A percentile compares a stretch with the other conserved stretches of the same genome.
Evolutionary conservation across 1,139 yeast species (phyloP).

Genomic region (Blastobotrys raffinosifermentans): DNA sequence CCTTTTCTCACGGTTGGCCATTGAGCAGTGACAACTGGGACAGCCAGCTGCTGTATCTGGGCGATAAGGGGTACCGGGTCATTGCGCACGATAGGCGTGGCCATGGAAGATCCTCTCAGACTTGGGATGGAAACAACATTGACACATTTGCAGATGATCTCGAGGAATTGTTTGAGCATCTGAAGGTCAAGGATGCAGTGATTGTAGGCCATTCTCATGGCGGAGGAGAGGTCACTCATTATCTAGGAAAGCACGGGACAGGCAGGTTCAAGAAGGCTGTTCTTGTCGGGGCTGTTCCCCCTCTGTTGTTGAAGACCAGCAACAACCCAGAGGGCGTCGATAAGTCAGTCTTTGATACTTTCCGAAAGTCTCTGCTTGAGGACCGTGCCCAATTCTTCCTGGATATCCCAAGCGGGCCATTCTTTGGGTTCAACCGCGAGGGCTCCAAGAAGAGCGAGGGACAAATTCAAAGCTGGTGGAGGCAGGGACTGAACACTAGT

Average conservation of each 20-base stretch:
- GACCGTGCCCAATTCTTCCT: constrained; percentile 14
- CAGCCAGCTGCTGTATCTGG: constrained; percentile 13
- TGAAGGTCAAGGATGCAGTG: constrained; percentile 12
- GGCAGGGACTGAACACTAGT: constrained; percentile 14
- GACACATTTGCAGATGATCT: constrained; percentile 14
- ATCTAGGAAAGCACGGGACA: constrained; percentile 10
- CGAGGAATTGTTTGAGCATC: constrained; percentile 10
- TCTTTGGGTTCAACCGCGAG: constrained; percentile 12
- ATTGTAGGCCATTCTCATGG: constrained; percentile 16
- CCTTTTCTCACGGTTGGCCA: constrained; percentile 18
- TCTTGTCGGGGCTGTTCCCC: constrained; percentile 14
- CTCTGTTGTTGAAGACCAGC: constrained; percentile 11
- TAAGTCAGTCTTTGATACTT: constrained; percentile 9
- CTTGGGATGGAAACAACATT: constrained; percentile 14
- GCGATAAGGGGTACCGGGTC: constrained; percentile 13
- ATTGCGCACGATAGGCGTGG: constrained; percentile 16
- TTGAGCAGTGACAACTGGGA: constrained; percentile 17
- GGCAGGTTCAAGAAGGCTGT: constrained; percentile 14
- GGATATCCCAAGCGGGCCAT: constrained; percentile 13
- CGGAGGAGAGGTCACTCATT: constrained; percentile 15
- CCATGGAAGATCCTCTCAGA: constrained; percentile 15
- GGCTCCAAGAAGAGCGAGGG: constrained; percentile 11
- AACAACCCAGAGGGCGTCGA: constrained; percentile 11
- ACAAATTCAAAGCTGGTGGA: constrained; percentile 15
- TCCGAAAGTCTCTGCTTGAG: constrained; percentile 8